Percentiles rank a stretch among this genome's conserved stretches.
phyloP scores from a whole-genome alignment of 2,329 filamentous ascomycete genomes.

The Samsoniella hepiali region DNA sequence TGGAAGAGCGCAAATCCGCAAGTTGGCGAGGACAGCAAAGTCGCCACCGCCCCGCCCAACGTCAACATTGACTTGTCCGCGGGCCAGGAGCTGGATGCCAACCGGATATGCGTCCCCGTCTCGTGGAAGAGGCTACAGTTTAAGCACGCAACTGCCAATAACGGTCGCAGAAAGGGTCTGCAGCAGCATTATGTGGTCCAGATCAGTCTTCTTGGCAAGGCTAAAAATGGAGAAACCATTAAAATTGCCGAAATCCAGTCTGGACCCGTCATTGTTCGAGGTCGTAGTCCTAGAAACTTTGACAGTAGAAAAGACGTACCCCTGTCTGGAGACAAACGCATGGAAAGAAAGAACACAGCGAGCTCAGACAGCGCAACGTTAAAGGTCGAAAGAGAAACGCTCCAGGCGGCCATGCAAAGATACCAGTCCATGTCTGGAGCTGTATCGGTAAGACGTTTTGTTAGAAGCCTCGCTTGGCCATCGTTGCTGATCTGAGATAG shows the following conservation, averaged over 20 bases:
- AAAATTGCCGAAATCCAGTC: conserved; percentile 83
- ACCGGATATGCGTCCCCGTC: conserved; percentile 76
- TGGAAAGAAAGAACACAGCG: conserved; percentile 43
- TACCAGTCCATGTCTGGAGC: conserved; percentile 21
- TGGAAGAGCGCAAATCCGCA: conserved; percentile 77
- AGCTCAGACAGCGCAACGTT: conserved; percentile 32
- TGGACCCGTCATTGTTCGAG: conserved; percentile 91
- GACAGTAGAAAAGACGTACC: conserved; percentile 85
- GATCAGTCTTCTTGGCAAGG: conserved; percentile 75
- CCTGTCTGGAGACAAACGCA: conserved; percentile 54
- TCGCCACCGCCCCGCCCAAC: conserved; percentile 49
- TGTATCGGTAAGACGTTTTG: conserved; percentile 8
- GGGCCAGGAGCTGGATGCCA: conserved; percentile 71
- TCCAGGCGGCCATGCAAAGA: conserved; percentile 29
- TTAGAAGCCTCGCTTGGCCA: neutral
- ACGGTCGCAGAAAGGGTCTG: conserved; percentile 86
- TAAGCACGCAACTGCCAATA: conserved; percentile 94
- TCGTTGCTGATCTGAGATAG: conserved; percentile 24
- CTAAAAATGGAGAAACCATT: conserved; percentile 63
- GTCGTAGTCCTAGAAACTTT: conserved; percentile 89
- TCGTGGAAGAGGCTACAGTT: conserved; percentile 95
- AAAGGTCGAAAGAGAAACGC: conserved; percentile 34
- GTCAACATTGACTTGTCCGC: conserved; percentile 53
- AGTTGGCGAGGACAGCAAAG: conserved; percentile 48
- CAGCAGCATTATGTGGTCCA: conserved; percentile 94